Evolutionary conservation across 176 grass and related monocot species (phyloP).

Genomic region (Oryza glumipatula): DNA sequence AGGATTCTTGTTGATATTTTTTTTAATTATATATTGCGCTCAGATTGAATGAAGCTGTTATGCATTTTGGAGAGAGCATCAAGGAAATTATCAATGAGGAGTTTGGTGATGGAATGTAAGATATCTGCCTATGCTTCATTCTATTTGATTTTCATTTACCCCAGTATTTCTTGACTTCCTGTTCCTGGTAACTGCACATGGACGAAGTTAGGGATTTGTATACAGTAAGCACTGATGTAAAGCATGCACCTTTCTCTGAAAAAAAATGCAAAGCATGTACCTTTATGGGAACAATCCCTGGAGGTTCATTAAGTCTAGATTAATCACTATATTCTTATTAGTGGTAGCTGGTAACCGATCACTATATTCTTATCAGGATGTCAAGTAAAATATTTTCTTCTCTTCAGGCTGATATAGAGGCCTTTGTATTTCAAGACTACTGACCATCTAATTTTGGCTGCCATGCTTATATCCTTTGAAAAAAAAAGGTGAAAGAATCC

Average conservation of each 20-base stretch:
- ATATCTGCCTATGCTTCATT: slow-evolving; percentile 12
- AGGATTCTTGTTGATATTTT: slow-evolving; percentile 1
- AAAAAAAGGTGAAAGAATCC: neutral
- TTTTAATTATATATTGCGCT: neutral
- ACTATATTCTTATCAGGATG: no score
- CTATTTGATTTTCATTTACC: neutral
- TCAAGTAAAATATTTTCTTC: no score
- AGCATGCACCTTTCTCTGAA: neutral
- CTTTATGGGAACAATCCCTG: neutral
- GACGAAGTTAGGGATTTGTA: neutral
- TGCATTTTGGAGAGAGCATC: slow-evolving; percentile 99
- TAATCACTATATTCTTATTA: neutral
- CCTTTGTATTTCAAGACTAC: no score
- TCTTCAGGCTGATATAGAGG: no score
- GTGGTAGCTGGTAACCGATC: neutral
- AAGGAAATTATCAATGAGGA: slow-evolving; percentile 99
- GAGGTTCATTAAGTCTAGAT: neutral
- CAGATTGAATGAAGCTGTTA: slow-evolving; percentile 97
- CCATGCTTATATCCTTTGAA: neutral
- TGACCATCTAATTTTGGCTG: neutral
- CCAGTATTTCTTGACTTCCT: slow-evolving; percentile 7
- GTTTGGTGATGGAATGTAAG: slow-evolving; percentile 99
- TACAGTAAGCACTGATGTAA: neutral
- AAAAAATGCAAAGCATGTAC: neutral
- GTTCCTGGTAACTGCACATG: neutral